These are phyloP conservation scores for Seminavis robusta DNA, from an alignment of 108 stramenopile genomes.

Conservation along the genomic window DNA sequence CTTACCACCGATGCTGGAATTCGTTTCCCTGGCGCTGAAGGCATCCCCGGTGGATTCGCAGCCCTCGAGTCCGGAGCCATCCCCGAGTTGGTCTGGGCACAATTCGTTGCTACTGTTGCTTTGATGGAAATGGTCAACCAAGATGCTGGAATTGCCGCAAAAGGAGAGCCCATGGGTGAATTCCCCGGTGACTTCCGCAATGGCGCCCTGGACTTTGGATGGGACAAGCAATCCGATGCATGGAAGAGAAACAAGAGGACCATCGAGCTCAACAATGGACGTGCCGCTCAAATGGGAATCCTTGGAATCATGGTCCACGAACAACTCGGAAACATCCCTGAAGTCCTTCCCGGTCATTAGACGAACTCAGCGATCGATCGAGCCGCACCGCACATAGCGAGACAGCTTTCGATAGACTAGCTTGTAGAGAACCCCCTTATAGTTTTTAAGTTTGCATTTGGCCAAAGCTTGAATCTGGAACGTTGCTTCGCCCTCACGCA, in stretches of 20 bases:
- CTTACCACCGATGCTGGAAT: slow-evolving; percentile 32
- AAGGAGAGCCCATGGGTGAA: slow-evolving; percentile 46
- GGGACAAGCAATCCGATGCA: slow-evolving; percentile 26
- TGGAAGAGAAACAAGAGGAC: slow-evolving; percentile 38
- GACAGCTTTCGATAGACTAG: too few relatives aligned
- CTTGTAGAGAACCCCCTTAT: too few relatives aligned
- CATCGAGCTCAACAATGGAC: slow-evolving; percentile 89
- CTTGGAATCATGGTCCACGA: slow-evolving; percentile 84
- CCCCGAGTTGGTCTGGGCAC: slow-evolving; percentile 32
- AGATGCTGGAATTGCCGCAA: too few relatives aligned
- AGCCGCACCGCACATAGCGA: too few relatives aligned
- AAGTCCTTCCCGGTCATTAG: slow-evolving; percentile 25
- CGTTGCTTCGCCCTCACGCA: too few relatives aligned
- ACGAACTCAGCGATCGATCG: too few relatives aligned
- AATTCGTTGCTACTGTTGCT: slow-evolving; percentile 33
- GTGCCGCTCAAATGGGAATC: slow-evolving; percentile 91
- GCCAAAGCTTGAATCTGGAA: too few relatives aligned
- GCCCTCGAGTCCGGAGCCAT: slow-evolving; percentile 36
- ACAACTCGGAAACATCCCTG: slow-evolving; percentile 53
- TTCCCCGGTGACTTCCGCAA: slow-evolving; percentile 52
- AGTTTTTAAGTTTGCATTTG: too few relatives aligned
- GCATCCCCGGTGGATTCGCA: slow-evolving; percentile 25
- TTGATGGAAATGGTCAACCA: slow-evolving; percentile 40
- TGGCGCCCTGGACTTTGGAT: slow-evolving; percentile 36
- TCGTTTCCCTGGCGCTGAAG: slow-evolving; percentile 40